Evolutionary conservation across 2,329 filamentous ascomycete species (phyloP).

Genomic region (Trichoderma gracile): DNA sequence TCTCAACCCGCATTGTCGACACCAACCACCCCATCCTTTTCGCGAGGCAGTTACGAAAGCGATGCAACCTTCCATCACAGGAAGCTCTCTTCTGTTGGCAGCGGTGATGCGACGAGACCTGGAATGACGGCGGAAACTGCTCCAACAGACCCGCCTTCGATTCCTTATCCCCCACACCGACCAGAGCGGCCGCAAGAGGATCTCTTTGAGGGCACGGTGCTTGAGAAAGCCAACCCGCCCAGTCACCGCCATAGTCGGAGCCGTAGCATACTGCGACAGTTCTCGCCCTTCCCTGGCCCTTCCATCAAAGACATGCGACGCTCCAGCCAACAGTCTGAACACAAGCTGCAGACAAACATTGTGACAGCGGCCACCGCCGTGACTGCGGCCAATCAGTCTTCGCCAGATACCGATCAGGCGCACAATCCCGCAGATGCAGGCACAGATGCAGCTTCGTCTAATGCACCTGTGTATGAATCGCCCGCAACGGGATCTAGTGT

Average conservation of each 20-base stretch:
- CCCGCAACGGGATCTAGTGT: constrained; percentile 8
- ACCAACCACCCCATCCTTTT: constrained; percentile 45
- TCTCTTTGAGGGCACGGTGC: constrained; percentile 21
- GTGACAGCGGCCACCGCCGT: not conserved
- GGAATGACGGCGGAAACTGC: not conserved
- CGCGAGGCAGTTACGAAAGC: constrained; percentile 48
- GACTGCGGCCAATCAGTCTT: constrained; percentile 4
- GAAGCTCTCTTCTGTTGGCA: constrained; percentile 21
- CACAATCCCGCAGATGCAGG: constrained; percentile 19
- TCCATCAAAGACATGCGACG: constrained; percentile 1
- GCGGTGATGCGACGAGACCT: constrained; percentile 8
- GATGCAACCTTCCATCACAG: constrained; percentile 37
- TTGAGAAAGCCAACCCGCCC: constrained; percentile 7
- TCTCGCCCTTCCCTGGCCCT: constrained; percentile 20
- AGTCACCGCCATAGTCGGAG: constrained; percentile 19
- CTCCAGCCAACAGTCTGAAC: constrained; percentile 18
- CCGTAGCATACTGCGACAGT: constrained; percentile 14
- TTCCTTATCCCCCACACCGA: constrained; percentile 27
- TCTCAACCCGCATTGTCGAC: constrained; percentile 3
- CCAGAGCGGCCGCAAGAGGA: constrained; percentile 32
- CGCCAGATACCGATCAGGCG: constrained; percentile 19
- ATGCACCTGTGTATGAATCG: constrained; percentile 6
- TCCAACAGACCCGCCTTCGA: constrained; percentile 19
- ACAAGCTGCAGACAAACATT: constrained; percentile 11
- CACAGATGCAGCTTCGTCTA: constrained; percentile 2